Evolutionary conservation across 768 basidiomycete species (phyloP).

Genomic region (Lentinula edodes): DNA sequence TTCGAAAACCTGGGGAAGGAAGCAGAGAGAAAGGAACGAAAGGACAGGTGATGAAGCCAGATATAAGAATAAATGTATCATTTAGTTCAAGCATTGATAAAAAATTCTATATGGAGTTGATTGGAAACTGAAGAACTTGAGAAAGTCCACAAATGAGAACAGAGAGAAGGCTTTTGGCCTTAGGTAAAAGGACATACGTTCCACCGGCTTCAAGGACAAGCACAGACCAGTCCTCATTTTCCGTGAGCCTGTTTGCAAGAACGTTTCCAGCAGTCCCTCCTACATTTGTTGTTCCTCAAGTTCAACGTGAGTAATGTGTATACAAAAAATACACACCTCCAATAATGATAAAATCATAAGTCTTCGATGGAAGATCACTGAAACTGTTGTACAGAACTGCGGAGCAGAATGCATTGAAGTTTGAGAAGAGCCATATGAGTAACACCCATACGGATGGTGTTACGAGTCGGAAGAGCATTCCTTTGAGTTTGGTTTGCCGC

Average conservation of each 20-base stretch:
- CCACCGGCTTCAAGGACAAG: conserved; percentile 13
- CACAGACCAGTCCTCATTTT: conserved; percentile 8
- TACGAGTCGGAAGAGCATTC: no score
- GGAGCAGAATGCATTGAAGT: neutral
- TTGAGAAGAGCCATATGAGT: neutral
- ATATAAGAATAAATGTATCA: no score
- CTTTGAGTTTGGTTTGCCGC: no score
- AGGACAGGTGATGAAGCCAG: neutral
- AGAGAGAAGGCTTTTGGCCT: no score
- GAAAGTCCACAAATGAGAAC: neutral
- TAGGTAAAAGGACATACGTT: neutral
- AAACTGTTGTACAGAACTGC: neutral
- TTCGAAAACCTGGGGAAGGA: no score
- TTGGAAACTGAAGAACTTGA: neutral
- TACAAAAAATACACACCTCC: conserved; percentile 8
- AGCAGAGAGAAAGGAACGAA: neutral
- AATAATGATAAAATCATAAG: conserved; percentile 13
- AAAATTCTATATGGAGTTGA: neutral
- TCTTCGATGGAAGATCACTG: neutral
- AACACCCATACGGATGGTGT: neutral
- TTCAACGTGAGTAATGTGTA: neutral
- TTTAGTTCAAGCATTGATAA: neutral
- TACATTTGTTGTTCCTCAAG: neutral
- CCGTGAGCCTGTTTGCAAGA: conserved; percentile 14
- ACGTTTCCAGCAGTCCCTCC: conserved; percentile 16